These are phyloP conservation scores for Penicillium nucicola DNA, from an alignment of 495 filamentous ascomycete species.

Conservation along the genomic window DNA sequence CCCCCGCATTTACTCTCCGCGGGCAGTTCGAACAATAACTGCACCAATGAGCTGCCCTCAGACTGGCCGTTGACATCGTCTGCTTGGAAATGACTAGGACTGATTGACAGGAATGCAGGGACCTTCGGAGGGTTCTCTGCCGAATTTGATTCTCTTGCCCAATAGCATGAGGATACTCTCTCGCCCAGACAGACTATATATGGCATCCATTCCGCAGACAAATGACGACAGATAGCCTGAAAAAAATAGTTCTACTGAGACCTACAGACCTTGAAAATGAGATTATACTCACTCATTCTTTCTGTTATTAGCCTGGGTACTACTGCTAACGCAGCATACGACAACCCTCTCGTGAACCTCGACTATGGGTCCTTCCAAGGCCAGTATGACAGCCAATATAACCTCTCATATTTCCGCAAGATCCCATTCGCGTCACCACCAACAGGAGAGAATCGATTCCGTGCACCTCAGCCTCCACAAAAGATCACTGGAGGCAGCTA, in stretches of 20 bases:
- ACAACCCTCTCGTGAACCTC: slow-evolving; percentile 32
- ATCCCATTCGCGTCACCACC: slow-evolving; percentile 60
- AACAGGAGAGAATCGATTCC: slow-evolving; percentile 52
- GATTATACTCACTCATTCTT: background rate
- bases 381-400: slow-evolving; percentile 48
- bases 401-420: slow-evolving; percentile 53
- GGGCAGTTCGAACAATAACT: slow-evolving; percentile 17
- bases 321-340: slow-evolving; percentile 11
- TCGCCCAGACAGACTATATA: slow-evolving; percentile 7
- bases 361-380: slow-evolving; percentile 60
- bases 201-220: background rate
- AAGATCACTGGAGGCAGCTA: slow-evolving; percentile 46
- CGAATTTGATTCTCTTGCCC: background rate
- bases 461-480: slow-evolving; percentile 51
- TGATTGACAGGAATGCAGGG: background rate
- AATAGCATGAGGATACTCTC: background rate
- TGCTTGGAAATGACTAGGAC: background rate
- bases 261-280: slow-evolving; percentile 2
- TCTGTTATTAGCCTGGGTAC: slow-evolving; percentile 7
- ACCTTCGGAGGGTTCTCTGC: background rate
- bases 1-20: slow-evolving; percentile 19
- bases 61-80: background rate
- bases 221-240: background rate
- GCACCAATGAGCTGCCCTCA: slow-evolving; percentile 17
- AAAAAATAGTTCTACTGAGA: no score